Conservation (phyloP, 306 rosid species). For the Vigna nakashimae region DNA sequence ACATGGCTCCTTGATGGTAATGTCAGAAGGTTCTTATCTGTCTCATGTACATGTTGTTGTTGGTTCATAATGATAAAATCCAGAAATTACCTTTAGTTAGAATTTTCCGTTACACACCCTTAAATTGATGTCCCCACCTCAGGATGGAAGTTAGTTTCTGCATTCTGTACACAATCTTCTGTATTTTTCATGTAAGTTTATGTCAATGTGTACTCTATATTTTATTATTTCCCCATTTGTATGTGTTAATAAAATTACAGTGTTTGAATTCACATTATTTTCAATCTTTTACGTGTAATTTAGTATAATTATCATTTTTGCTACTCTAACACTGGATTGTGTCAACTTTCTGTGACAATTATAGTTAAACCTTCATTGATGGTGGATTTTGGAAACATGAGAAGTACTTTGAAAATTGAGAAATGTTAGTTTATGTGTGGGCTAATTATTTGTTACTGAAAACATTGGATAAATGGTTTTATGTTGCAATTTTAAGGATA, state of each 20-base stretch:
- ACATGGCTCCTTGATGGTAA: conserved; percentile 41
- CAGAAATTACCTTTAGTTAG: conserved; percentile 33
- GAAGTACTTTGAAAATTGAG: neutral
- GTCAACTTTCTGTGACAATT: neutral
- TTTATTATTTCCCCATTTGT: conserved; percentile 2
- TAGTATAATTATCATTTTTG: neutral
- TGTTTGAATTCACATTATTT: conserved; percentile 11
- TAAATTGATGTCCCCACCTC: conserved; percentile 11
- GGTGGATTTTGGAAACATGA: neutral
- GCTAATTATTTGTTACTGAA: neutral
- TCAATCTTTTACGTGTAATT: neutral
- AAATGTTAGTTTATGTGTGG: neutral
- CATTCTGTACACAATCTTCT: conserved; percentile 2
- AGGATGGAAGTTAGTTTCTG: conserved; percentile 34
- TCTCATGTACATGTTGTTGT: conserved; percentile 38
- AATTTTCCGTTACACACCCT: conserved; percentile 10
- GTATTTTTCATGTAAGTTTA: conserved; percentile 21
- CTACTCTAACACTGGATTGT: neutral
- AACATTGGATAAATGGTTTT: neutral
- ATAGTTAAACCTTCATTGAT: neutral
- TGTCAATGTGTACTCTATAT: conserved; percentile 7
- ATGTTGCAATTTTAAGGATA: neutral
- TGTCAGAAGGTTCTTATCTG: conserved; percentile 34
- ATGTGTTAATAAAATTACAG: conserved; percentile 30
- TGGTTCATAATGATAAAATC: conserved; percentile 22